Base-by-base conservation (phyloP, 805 yeast genomes). In the Nakazawaea populi region DNA sequence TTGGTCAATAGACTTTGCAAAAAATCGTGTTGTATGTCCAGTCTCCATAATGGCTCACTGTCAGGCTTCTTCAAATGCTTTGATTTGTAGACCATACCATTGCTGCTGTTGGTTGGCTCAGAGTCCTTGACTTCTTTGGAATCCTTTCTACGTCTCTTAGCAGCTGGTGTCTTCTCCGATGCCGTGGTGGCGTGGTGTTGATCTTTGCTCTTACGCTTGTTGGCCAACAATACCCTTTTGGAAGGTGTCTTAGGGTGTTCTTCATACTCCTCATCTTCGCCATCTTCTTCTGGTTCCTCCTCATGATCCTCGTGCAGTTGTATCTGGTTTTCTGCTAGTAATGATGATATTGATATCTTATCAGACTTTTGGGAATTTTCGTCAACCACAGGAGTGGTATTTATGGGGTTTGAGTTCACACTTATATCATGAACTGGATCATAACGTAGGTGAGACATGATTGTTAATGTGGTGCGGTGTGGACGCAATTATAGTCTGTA, bases 1-100 rank as follows among this genome's bases (percentile, higher is more conserved):
- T 89, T 85, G 58, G 76, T 73, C 60, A 92, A 86, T 8, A 92
- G 67, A 30, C 72, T 71, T 45, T 74, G 70, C 49, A 92, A 69
- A 57, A 91, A 88, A 56, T 85, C 90, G 65, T 83, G 87, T 65
- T 90, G 97, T 51, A 92, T 85, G 60, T 92, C 98, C 50, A 71
- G 76, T 46, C 98, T 75, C 86, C 94, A 87, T 52, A 91, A 82
- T 24, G 96, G 96, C 60, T 87, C 95, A 5, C 98, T 97, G 61
- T 92, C 98, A 18, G 82, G 75, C 62, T 91, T 92, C 67, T 92
- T 92, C 58, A 92, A 66, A 65, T 85, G 90, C 43, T 87, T 71
- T 30, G 73, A 67, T 28, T 45, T 45, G n/a, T 48, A 31, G 14
- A 44, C 12, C 8, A 42, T 8, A 37, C 40, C 40, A 37, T 37